Evolutionary conservation across 2,329 filamentous ascomycete genomes (phyloP).

Genomic region (Paracoccidioides brasiliensis): DNA sequence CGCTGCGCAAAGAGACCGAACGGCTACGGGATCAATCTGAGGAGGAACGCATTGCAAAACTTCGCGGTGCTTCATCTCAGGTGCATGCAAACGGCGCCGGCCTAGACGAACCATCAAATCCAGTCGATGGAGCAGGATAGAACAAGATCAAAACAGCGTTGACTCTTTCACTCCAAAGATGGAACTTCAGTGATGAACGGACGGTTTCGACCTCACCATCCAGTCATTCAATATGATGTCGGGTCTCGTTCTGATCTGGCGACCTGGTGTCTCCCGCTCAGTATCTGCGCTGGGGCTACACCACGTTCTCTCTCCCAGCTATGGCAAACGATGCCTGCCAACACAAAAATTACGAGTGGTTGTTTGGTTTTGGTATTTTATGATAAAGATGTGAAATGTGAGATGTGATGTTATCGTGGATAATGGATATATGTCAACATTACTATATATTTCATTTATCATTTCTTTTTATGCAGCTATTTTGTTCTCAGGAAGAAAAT

Average conservation of each 20-base stretch:
- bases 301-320: neutral
- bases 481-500: neutral
- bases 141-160: neutral
- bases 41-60: slow-evolving; percentile 48
- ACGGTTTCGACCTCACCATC: neutral
- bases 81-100: neutral
- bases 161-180: neutral
- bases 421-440: neutral
- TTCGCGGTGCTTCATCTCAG: slow-evolving; percentile 16
- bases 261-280: neutral
- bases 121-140: slow-evolving; percentile 7
- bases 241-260: neutral
- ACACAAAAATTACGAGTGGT: neutral
- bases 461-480: neutral
- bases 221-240: slow-evolving; percentile 1
- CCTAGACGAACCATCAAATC: slow-evolving; percentile 2
- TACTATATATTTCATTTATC: neutral
- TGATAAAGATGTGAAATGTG: neutral
- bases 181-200: neutral
- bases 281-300: neutral
- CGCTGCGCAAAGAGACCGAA: slow-evolving; percentile 74
- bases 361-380: neutral
- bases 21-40: slow-evolving; percentile 60
- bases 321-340: neutral
- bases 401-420: neutral